These are phyloP conservation scores for Kokia cookei DNA, from an alignment of 441 rosid genomes.

Conservation along the genomic window DNA sequence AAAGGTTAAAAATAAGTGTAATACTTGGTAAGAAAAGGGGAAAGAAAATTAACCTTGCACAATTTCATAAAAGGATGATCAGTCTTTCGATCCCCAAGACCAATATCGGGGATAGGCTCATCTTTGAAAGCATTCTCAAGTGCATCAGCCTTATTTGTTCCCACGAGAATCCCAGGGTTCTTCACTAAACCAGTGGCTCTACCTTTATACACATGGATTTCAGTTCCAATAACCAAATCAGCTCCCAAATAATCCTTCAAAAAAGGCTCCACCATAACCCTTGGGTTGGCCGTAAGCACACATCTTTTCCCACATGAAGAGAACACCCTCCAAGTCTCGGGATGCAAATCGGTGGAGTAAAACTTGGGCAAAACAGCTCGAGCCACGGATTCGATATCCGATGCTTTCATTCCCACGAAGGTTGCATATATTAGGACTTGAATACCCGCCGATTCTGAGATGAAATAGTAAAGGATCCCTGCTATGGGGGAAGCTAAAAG, in stretches of 20 bases:
- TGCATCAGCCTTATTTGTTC: conserved; percentile 38
- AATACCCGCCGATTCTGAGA: conserved; percentile 45
- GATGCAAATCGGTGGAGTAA: conserved; percentile 42
- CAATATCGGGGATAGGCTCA: conserved; percentile 32
- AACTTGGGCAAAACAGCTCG: conserved; percentile 49
- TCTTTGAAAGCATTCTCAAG: conserved; percentile 22
- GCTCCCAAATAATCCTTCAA: conserved; percentile 44
- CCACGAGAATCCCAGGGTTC: conserved; percentile 38
- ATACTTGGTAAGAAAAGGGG: background rate
- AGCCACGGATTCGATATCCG: conserved; percentile 42
- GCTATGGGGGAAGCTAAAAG: conserved; percentile 44
- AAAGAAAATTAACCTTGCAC: conserved; percentile 38
- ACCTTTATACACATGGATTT: conserved; percentile 30
- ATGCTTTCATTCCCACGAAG: conserved; percentile 31
- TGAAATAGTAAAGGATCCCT: conserved; percentile 31
- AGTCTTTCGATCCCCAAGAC: conserved; percentile 43
- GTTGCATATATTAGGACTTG: conserved; percentile 32
- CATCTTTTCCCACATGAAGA: conserved; percentile 40
- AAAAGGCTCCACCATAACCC: conserved; percentile 48
- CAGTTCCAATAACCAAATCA: conserved; percentile 49
- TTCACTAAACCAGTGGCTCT: conserved; percentile 48
- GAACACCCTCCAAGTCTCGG: conserved; percentile 50
- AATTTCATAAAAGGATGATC: conserved; percentile 41
- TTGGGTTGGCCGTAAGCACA: conserved; percentile 46
- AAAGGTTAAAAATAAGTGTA: background rate